These are phyloP conservation scores for Byssochlamys sp. DNA, from an alignment of 2,329 filamentous ascomycete genomes.

Conservation along the genomic window DNA sequence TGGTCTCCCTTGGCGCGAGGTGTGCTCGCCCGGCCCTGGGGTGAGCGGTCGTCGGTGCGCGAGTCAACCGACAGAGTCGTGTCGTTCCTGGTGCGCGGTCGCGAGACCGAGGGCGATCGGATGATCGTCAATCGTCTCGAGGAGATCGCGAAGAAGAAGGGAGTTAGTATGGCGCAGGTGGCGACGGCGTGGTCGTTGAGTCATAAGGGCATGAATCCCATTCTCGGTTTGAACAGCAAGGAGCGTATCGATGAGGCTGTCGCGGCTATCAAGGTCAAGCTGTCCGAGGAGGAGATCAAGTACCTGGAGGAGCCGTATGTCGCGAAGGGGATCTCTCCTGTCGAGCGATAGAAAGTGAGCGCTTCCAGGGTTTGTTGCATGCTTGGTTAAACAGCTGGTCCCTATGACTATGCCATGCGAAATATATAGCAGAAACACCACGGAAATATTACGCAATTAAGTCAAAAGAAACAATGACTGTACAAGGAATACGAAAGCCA, in stretches of 20 bases:
- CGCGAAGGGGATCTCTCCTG: slow-evolving; percentile 34
- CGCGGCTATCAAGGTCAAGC: slow-evolving; percentile 33
- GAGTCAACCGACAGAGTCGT: slow-evolving; percentile 37
- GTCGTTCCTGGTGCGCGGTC: slow-evolving; percentile 31
- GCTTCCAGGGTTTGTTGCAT: background rate
- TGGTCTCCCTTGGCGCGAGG: slow-evolving; percentile 37
- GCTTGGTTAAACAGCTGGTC: background rate
- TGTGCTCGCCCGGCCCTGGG: slow-evolving; percentile 39
- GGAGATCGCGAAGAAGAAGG: slow-evolving; percentile 49
- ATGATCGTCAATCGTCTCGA: slow-evolving; percentile 48
- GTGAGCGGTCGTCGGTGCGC: slow-evolving; percentile 32
- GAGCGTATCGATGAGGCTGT: slow-evolving; percentile 55
- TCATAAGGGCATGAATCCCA: slow-evolving; percentile 46
- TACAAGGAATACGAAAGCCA: background rate
- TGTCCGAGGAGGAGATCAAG: slow-evolving; percentile 51
- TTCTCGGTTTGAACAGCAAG: slow-evolving; percentile 52
- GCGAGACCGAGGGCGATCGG: slow-evolving; percentile 40
- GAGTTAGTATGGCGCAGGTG: slow-evolving; percentile 54
- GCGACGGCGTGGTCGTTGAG: slow-evolving; percentile 54
- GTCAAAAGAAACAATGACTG: background rate
- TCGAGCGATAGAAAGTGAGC: slow-evolving; percentile 25
- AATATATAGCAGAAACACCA: background rate
- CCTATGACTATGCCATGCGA: no score
- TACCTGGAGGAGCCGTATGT: slow-evolving; percentile 55
- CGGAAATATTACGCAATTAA: background rate